These are phyloP conservation scores for Hygrophorus pudorinus DNA, from an alignment of 768 basidiomycete genomes.

Conservation along the genomic window DNA sequence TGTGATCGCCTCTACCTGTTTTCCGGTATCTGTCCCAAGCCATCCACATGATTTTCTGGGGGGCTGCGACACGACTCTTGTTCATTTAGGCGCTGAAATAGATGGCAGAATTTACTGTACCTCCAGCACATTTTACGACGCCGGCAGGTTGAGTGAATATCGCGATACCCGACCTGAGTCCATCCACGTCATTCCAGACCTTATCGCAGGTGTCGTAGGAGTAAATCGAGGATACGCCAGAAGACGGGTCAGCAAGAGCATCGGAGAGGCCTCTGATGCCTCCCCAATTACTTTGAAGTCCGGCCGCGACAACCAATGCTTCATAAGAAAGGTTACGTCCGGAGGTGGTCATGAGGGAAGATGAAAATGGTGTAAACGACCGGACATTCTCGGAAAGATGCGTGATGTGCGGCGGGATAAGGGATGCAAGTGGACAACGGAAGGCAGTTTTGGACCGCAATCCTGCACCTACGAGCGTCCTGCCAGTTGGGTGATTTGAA, in stretches of 20 bases:
- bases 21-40: constrained; percentile 73
- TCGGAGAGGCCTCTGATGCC: constrained; percentile 60
- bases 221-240: constrained; percentile 89
- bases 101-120: constrained; percentile 24
- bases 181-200: constrained; percentile 74
- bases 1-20: constrained; percentile 46
- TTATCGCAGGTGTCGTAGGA: constrained; percentile 86
- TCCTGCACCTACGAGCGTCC: constrained; percentile 92
- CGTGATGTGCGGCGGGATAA: constrained; percentile 68
- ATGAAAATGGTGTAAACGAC: constrained; percentile 65
- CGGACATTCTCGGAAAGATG: constrained; percentile 64
- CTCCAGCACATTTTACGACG: constrained; percentile 88
- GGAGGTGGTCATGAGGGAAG: constrained; percentile 60
- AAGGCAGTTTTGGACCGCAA: constrained; percentile 62
- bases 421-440: constrained; percentile 49
- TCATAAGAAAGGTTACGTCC: constrained; percentile 75
- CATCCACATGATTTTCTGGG: constrained; percentile 97
- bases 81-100: not conserved
- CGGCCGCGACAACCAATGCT: constrained; percentile 78
- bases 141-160: constrained; percentile 95
- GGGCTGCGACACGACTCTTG: constrained; percentile 33
- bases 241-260: constrained; percentile 67
- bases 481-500: constrained; percentile 18
- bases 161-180: constrained; percentile 67
- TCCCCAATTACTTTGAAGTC: constrained; percentile 80